Conservation (phyloP, 176 grass and related monocot species). For the Elaeis guineensis region DNA sequence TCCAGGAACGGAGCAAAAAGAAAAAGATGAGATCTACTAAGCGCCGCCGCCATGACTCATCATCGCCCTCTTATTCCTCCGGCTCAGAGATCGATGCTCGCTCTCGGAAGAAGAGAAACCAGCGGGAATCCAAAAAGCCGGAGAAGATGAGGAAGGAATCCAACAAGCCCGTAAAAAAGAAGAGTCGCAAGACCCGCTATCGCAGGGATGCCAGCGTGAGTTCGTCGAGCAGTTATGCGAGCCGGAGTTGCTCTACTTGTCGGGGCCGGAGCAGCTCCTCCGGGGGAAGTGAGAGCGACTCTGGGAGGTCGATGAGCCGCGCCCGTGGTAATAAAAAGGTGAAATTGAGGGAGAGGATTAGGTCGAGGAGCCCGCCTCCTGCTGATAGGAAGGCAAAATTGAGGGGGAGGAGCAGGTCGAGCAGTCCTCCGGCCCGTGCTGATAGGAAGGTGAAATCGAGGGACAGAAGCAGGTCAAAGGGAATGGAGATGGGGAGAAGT, state of each 20-base stretch:
- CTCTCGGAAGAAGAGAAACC: background rate
- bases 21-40: constrained; percentile 1
- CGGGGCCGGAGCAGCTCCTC: constrained; percentile 1
- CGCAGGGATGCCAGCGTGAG: constrained; percentile 3
- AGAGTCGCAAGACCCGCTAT: background rate
- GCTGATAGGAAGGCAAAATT: constrained; percentile 30
- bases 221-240: constrained; percentile 1
- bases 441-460: no score
- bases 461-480: constrained; percentile 17
- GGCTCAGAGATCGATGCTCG: background rate
- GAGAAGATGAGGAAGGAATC: no score
- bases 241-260: constrained; percentile 16
- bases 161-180: background rate
- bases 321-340: background rate
- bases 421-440: no score
- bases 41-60: background rate
- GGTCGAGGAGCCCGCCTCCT: constrained; percentile 28
- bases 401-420: constrained; percentile 18
- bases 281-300: background rate
- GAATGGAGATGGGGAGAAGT: constrained; percentile 15
- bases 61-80: constrained; percentile 7
- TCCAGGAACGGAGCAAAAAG: constrained; percentile 4
- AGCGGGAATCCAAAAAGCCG: no score
- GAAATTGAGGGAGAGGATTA: no score
- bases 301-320: constrained; percentile 21